Conservation (phyloP, 495 filamentous ascomycete species). For the Immersiella caudata region DNA sequence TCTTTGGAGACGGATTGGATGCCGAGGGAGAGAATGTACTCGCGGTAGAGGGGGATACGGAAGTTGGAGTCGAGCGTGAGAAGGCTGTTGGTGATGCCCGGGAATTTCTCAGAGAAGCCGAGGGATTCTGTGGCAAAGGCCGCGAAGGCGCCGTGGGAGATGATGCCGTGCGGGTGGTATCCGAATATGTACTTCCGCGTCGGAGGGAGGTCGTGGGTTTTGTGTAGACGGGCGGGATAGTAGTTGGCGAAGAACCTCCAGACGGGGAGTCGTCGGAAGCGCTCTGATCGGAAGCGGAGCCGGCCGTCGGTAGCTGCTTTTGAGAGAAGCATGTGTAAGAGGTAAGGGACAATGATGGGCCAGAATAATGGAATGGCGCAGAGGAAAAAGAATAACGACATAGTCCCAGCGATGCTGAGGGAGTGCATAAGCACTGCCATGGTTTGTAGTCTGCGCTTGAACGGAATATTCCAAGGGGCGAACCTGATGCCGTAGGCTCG, state of each 20-base stretch:
- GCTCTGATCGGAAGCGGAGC: constrained; percentile 70
- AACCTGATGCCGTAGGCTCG: constrained; percentile 62
- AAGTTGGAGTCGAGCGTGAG: constrained; percentile 95
- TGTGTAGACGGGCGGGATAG: constrained; percentile 86
- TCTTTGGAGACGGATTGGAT: constrained; percentile 87
- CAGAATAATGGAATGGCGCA: constrained; percentile 89
- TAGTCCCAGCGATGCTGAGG: constrained; percentile 71
- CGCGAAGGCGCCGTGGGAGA: constrained; percentile 91
- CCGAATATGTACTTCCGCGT: constrained; percentile 97
- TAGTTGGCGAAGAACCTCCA: constrained; percentile 93
- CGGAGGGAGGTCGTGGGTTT: constrained; percentile 74
- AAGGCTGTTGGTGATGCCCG: constrained; percentile 92
- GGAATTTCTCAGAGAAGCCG: constrained; percentile 87
- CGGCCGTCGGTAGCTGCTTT: constrained; percentile 72
- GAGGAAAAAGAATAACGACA: constrained; percentile 86
- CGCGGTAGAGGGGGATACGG: constrained; percentile 88
- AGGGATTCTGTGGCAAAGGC: constrained; percentile 90
- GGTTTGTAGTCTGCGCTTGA: constrained; percentile 85
- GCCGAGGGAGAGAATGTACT: constrained; percentile 86
- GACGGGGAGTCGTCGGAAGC: constrained; percentile 70
- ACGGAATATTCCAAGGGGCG: constrained; percentile 84
- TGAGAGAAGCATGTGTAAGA: constrained; percentile 81
- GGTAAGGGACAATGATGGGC: constrained; percentile 89
- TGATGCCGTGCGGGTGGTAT: constrained; percentile 97
- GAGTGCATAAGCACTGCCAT: constrained; percentile 83